phyloP scores from a whole-genome alignment of 1,284 basidiomycete species.

The Porodaedalea pini region DNA sequence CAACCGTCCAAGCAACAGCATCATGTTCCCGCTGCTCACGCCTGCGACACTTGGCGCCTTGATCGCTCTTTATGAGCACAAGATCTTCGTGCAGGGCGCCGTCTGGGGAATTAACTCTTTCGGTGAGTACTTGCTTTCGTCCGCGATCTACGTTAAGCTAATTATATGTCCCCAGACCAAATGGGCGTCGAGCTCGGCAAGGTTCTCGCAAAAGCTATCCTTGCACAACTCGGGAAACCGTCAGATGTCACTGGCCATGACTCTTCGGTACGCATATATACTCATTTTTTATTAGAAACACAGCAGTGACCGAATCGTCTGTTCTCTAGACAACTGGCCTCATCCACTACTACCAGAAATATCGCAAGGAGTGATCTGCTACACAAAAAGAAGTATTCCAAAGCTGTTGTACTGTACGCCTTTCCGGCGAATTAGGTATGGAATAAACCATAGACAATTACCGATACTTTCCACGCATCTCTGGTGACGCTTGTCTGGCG shows the following conservation, averaged over 20 bases:
- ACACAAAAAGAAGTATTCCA: no score
- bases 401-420: no score
- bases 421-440: no score
- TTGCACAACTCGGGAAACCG: constrained; percentile 80
- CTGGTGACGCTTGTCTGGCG: no score
- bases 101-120: constrained; percentile 99
- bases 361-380: constrained; percentile 62
- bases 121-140: constrained; percentile 44
- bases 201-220: constrained; percentile 92
- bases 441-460: no score
- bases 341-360: constrained; percentile 91
- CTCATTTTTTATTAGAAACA: not conserved
- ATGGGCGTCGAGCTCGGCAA: constrained; percentile 98
- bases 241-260: constrained; percentile 89
- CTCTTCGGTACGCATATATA: constrained; percentile 64
- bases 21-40: constrained; percentile 91
- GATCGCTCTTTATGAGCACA: constrained; percentile 96
- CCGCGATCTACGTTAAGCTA: not conserved
- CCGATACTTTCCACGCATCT: no score
- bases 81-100: constrained; percentile 97
- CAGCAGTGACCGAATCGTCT: constrained; percentile 16
- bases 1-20: constrained; percentile 95
- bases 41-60: constrained; percentile 85
- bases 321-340: constrained; percentile 76
- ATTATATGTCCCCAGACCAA: constrained; percentile 53